Evolutionary conservation across 495 filamentous ascomycete species (phyloP), one percentile per base, ranked within the genome.

Genomic region (Neurospora pannonica): DNA sequence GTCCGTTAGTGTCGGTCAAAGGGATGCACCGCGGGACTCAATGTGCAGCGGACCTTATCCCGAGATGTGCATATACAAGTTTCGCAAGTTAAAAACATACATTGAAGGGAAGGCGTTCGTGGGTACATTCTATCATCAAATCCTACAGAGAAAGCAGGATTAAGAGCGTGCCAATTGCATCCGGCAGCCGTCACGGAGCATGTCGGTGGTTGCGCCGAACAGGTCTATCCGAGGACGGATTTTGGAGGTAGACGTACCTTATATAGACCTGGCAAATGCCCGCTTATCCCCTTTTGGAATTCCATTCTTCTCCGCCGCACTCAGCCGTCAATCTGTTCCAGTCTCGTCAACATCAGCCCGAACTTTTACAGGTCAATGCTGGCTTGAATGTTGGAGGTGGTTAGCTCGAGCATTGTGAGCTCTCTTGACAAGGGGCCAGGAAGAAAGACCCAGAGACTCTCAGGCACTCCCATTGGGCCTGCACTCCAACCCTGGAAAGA

Each of bases 271-370:
- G 21, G n/a, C 43, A 21, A 48, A 24, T 54, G 46, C 46, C 46
- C 21, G 46, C 46, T 54, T 54, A 54, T 54, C 46, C 46, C 46
- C n/a, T 54, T 54, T 54, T 13, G 46, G 46, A 54, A 54, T 54
- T 54, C 46, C 21, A 5, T 24, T 24, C 10, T 24, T 24, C 43
- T 19, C 19, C 46, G 19, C 70, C 70, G 62, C 74, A 71, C 70
- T 71, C 60, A 15, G 19, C 70, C 71, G 4, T 43, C 39, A 40
- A 40, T 40, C 39, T 40, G 17, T 8, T 43, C 19, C 15, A 43
- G 40, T 38, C 75, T 79, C 78, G 79, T 78, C 79, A 84, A 78
- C 81, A 85, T 85, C 80, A 83, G 76, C 84, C 84, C 84, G 84
- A 84, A 78, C 73, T 72, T 39, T 39, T 39, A 39, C 38, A 39